Percentiles rank a stretch among this genome's conserved stretches.
These are phyloP conservation scores for Polysphondylium violaceum DNA, from an alignment of 78 protist species.

Conservation along the genomic window DNA sequence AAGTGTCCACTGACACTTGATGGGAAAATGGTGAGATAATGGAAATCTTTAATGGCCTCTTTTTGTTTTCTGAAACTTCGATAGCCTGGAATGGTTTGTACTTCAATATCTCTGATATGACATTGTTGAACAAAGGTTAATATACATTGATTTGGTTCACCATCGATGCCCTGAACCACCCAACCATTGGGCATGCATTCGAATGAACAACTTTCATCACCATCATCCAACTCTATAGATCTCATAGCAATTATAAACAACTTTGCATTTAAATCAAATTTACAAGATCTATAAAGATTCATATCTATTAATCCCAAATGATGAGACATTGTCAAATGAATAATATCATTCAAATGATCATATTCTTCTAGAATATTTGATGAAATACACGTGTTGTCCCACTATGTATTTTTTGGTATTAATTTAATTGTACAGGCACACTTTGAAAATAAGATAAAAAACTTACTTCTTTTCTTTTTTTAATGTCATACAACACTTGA, in stretches of 20 bases:
- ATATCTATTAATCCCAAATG: conserved; percentile 33
- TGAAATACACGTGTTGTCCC: conserved; percentile 41
- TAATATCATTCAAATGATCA: conserved; percentile 74
- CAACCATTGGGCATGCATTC: conserved; percentile 73
- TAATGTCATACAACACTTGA: conserved; percentile 35
- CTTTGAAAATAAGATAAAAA: too few species aligned
- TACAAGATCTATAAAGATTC: conserved; percentile 69
- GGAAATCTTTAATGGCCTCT: conserved; percentile 4
- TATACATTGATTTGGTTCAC: conserved; percentile 27
- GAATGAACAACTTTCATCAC: conserved; percentile 11
- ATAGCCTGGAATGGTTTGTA: conserved; percentile 42
- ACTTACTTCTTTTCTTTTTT: conserved; percentile 32
- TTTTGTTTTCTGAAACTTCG: not conserved
- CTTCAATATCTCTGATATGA: conserved; percentile 47
- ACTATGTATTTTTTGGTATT: not conserved
- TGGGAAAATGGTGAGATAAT: conserved; percentile 54
- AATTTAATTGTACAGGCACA: too few species aligned
- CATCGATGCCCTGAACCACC: conserved; percentile 64
- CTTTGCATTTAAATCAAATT: conserved; percentile 54
- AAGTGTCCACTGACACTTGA: conserved; percentile 48
- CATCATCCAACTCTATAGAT: conserved; percentile 48
- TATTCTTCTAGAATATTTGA: conserved; percentile 41
- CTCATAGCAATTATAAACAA: conserved; percentile 60
- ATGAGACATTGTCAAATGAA: conserved; percentile 26
- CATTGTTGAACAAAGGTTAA: conserved; percentile 73